Conservation (phyloP, 805 yeast species). For the Candida nemodendra region DNA sequence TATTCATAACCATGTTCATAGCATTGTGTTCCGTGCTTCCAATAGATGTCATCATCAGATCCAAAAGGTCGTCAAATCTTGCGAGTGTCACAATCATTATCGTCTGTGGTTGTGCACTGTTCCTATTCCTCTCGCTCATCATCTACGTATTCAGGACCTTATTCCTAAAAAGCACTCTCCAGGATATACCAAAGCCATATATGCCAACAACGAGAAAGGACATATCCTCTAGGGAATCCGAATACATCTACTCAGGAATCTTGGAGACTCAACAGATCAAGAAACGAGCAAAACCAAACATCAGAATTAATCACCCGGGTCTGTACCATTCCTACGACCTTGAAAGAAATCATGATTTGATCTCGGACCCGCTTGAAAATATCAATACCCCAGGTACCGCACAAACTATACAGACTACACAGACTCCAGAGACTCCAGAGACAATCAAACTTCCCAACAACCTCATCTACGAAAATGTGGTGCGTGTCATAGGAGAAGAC, state of each 20-base stretch:
- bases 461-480: constrained; percentile 50
- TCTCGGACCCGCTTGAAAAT: not conserved
- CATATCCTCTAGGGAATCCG: constrained; percentile 47
- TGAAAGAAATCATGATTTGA: constrained; percentile 5
- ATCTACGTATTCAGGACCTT: constrained; percentile 61
- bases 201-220: constrained; percentile 66
- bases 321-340: constrained; percentile 30
- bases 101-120: constrained; percentile 64
- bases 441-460: constrained; percentile 25
- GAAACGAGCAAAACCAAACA: constrained; percentile 40
- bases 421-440: not conserved
- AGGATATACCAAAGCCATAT: constrained; percentile 77
- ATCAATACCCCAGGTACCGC: not conserved
- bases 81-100: constrained; percentile 82
- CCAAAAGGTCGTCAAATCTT: constrained; percentile 52
- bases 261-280: constrained; percentile 42
- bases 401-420: not conserved
- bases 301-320: constrained; percentile 50
- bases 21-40: constrained; percentile 73
- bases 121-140: constrained; percentile 48
- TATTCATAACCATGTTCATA: constrained; percentile 42
- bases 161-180: constrained; percentile 53
- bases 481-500: constrained; percentile 59
- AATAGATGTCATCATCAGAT: constrained; percentile 69
- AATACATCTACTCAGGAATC: constrained; percentile 40